Evolutionary conservation across 495 filamentous ascomycete species (phyloP).

Genomic region (Haplographium delicatum): DNA sequence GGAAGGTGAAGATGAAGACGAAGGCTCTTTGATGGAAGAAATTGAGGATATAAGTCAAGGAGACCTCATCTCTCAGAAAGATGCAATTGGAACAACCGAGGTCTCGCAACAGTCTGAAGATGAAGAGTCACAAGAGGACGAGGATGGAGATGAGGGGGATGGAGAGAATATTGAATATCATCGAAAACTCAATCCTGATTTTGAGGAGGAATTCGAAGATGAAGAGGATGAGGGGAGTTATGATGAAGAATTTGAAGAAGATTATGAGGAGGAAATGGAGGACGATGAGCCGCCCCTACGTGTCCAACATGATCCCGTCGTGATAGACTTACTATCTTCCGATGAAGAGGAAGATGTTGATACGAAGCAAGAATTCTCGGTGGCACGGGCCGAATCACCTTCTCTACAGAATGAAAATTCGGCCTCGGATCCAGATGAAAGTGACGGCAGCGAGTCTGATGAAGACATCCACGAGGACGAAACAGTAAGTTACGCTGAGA

Average conservation of each 20-base stretch:
- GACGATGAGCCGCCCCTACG: slow-evolving; percentile 7
- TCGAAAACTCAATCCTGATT: slow-evolving; percentile 11
- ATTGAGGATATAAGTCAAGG: neutral
- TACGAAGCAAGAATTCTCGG: no score
- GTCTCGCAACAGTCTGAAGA: slow-evolving; percentile 5
- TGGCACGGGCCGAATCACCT: neutral
- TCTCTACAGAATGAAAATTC: neutral
- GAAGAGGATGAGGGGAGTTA: slow-evolving; percentile 14
- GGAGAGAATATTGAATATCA: neutral
- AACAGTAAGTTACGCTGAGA: neutral
- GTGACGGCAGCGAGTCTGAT: neutral
- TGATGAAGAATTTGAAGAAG: slow-evolving; percentile 8
- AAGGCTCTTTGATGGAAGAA: slow-evolving; percentile 15
- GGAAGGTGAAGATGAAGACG: slow-evolving; percentile 7
- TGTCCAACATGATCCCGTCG: slow-evolving; percentile 24
- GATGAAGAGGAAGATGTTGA: slow-evolving; percentile 34
- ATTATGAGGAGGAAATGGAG: slow-evolving; percentile 16
- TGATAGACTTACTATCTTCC: slow-evolving; percentile 34
- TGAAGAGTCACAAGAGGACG: slow-evolving; percentile 18
- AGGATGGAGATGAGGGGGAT: slow-evolving; percentile 23
- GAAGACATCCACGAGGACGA: slow-evolving; percentile 6
- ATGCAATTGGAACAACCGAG: slow-evolving; percentile 11
- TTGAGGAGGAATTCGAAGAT: slow-evolving; percentile 12
- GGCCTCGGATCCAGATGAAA: no score
- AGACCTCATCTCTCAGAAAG: slow-evolving; percentile 6